Conservation (phyloP, 2,329 filamentous ascomycete genomes). For the Penicillium sp. region DNA sequence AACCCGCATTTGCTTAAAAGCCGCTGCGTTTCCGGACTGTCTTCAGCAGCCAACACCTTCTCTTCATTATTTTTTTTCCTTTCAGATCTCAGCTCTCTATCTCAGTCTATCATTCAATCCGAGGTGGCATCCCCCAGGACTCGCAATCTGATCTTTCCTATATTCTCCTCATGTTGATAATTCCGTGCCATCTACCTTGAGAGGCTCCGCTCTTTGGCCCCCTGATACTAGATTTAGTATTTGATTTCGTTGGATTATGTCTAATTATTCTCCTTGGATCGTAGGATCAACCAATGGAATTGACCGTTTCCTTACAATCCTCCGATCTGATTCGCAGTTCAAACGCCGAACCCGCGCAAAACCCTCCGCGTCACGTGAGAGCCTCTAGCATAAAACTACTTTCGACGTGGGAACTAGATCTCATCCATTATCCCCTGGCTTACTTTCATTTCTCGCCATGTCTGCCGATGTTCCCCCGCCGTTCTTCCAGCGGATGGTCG, state of each 20-base stretch:
- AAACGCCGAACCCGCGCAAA: constrained; percentile 1
- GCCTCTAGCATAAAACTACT: not conserved
- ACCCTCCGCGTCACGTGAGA: not conserved
- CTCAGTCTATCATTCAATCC: constrained; percentile 10
- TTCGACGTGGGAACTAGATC: not conserved
- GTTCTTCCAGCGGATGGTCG: constrained; percentile 18
- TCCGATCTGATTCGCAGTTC: not conserved
- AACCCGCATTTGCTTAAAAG: not conserved
- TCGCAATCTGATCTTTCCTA: constrained; percentile 7
- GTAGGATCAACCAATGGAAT: not conserved
- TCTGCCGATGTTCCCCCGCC: constrained; percentile 15
- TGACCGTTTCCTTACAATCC: not conserved
- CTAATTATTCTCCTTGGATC: not conserved
- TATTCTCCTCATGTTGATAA: constrained; percentile 22
- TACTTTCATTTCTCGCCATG: constrained; percentile 1
- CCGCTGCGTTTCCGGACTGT: not conserved
- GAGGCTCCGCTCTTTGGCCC: constrained; percentile 12
- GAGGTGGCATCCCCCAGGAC: not conserved
- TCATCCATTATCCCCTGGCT: not conserved
- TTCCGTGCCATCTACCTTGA: constrained; percentile 10
- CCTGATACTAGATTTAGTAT: constrained; percentile 13
- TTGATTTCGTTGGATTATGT: constrained; percentile 4
- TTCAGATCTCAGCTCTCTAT: constrained; percentile 7
- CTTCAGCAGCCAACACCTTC: not conserved
- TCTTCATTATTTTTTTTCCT: constrained; percentile 1